phyloP scores from a whole-genome alignment of 2,329 filamentous ascomycete genomes.

The Xylaria sp. region DNA sequence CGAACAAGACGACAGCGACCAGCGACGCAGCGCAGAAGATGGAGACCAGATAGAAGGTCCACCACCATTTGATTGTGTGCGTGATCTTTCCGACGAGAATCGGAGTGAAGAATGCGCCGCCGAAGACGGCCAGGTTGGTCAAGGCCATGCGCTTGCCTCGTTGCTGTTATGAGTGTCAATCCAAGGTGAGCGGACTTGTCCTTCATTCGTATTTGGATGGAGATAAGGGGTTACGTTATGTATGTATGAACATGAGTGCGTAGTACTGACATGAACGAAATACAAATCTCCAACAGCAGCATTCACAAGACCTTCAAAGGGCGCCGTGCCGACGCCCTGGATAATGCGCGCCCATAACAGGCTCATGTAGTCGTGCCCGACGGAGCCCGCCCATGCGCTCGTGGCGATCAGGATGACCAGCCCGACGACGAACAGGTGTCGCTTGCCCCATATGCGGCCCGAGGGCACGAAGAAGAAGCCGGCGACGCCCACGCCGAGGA shows the following conservation, averaged over 20 bases:
- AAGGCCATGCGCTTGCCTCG: constrained; percentile 89
- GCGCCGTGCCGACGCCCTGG: constrained; percentile 87
- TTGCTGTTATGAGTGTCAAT: constrained; percentile 59
- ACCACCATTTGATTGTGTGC: constrained; percentile 78
- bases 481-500: constrained; percentile 83
- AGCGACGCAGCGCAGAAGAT: constrained; percentile 82
- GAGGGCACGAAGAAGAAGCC: constrained; percentile 89
- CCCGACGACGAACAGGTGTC: constrained; percentile 86
- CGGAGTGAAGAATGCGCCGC: constrained; percentile 75
- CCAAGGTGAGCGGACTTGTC: neutral
- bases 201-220: neutral
- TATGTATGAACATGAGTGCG: neutral
- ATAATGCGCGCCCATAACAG: constrained; percentile 83
- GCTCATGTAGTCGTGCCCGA: constrained; percentile 74
- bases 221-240: neutral
- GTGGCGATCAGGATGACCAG: constrained; percentile 78
- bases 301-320: constrained; percentile 91
- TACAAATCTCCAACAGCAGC: constrained; percentile 90
- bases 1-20: constrained; percentile 78
- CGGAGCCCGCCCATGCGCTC: constrained; percentile 81
- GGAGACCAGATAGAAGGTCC: constrained; percentile 88
- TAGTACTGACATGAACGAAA: constrained; percentile 77
- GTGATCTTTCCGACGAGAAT: constrained; percentile 93
- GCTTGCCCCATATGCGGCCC: constrained; percentile 90
- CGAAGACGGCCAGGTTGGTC: constrained; percentile 68